phyloP scores from a whole-genome alignment of 805 yeast genomes.

The Saturnispora saitoi region DNA sequence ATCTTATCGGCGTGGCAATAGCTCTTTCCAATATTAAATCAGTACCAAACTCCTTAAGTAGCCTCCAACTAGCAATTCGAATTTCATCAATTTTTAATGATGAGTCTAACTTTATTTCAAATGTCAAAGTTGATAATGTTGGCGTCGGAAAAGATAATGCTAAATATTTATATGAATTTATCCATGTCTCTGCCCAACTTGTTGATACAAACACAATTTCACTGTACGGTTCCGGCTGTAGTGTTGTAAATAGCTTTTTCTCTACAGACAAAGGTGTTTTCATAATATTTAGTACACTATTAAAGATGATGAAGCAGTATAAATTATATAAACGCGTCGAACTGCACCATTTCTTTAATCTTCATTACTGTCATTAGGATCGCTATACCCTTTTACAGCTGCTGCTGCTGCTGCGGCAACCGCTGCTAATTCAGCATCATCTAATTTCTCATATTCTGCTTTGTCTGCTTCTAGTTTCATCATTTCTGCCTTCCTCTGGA shows the following conservation, averaged over 20 bases:
- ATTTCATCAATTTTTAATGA: conserved; percentile 21
- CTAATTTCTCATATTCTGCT: conserved; percentile 11
- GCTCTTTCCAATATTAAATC: conserved; percentile 37
- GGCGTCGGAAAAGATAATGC: background rate
- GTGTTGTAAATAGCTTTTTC: background rate
- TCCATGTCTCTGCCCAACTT: background rate
- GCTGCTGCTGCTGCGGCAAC: conserved; percentile 29
- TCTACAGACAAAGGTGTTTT: background rate
- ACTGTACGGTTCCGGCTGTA: background rate
- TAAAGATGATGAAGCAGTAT: background rate
- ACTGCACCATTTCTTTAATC: background rate
- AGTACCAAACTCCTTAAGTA: conserved; percentile 28
- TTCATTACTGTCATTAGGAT: conserved; percentile 1
- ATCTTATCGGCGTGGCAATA: conserved; percentile 29
- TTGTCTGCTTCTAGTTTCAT: conserved; percentile 3
- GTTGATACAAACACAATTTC: background rate
- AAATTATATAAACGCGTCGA: background rate
- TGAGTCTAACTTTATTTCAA: background rate
- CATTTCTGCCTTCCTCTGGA: conserved; percentile 16
- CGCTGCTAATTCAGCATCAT: conserved; percentile 24
- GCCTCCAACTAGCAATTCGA: conserved; percentile 32
- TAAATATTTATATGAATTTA: background rate
- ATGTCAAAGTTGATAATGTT: conserved; percentile 1
- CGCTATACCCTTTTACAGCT: conserved; percentile 14
- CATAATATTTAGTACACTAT: background rate